Evolutionary conservation across 2,329 filamentous ascomycete species (phyloP).

Genomic region (Cladosporium cucumerinum): DNA sequence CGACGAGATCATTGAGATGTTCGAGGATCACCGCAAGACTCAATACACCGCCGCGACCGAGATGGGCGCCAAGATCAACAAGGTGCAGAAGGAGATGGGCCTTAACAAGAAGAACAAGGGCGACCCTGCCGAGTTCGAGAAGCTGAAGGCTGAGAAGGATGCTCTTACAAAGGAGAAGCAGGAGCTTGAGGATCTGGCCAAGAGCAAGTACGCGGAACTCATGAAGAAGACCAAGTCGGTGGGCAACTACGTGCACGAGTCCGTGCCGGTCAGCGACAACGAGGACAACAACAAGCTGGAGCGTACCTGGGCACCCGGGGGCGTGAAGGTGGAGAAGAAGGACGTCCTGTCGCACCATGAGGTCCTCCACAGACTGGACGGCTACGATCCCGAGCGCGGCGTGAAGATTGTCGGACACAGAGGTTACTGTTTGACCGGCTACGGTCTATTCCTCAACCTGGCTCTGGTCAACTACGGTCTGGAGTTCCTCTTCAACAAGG

Average conservation of each 20-base stretch:
- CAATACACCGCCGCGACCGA: constrained; percentile 62
- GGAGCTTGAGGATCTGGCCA: constrained; percentile 68
- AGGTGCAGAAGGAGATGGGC: constrained; percentile 83
- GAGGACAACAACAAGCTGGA: constrained; percentile 79
- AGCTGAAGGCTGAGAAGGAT: constrained; percentile 73
- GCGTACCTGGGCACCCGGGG: constrained; percentile 77
- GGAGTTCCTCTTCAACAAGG: constrained; percentile 78
- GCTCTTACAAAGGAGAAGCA: constrained; percentile 80
- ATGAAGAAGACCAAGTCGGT: constrained; percentile 78
- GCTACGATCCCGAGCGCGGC: constrained; percentile 88
- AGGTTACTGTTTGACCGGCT: constrained; percentile 86
- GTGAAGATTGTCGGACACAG: constrained; percentile 93
- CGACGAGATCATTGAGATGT: constrained; percentile 84
- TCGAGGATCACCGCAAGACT: constrained; percentile 75
- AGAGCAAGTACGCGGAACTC: constrained; percentile 70
- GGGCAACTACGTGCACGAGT: constrained; percentile 87
- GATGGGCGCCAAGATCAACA: constrained; percentile 81
- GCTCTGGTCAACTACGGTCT: constrained; percentile 93
- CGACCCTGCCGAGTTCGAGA: constrained; percentile 74
- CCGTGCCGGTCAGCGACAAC: constrained; percentile 77
- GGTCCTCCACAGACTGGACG: constrained; percentile 80
- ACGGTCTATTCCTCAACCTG: constrained; percentile 87
- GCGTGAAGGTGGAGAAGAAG: constrained; percentile 69
- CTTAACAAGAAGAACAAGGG: constrained; percentile 94
- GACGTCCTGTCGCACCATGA: constrained; percentile 88